Base-by-base conservation (phyloP, 1,139 yeast genomes). In the Yamadazyma pseudoaaseri region DNA sequence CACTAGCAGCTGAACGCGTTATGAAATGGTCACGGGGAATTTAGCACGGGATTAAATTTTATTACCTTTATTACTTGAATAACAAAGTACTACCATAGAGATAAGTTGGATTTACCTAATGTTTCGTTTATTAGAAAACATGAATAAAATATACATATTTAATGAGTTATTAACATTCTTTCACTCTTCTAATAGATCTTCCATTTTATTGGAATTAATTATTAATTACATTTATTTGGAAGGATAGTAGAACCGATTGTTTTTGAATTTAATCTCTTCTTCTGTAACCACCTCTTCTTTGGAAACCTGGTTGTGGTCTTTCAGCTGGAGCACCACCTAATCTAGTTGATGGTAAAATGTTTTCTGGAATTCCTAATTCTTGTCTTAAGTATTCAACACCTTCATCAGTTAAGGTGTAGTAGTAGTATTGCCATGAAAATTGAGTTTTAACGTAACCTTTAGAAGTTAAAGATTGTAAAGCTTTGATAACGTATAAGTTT, bases 361-460 rank as follows among this genome's bases (percentile, higher is more conserved):
- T 96, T 72, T 85, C 94, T 75, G 98, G 98, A 63, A 92, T 83
- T 83, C 90, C 90, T 73, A 92, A 85, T 86, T 90, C 95, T 68
- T 86, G 87, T 79, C 97, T 86, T 70, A 92, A 86, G 86, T 79
- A 92, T 68, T 89, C 96, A 54, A 94, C 94, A 82, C 99, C 99
- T 76, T 86, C 96, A 70, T 94, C 97, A 68, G 97, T 92, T 71
- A 94, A 86, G 80, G 98, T 89, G 95, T 94, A 94, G 96, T 92
- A 94, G 80, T 92, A 94, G 83, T 87, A 87, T 85, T 90, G 97
- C 99, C 99, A 92, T 63, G 98, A 92, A 85, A 92, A 92, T 77
- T 90, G 97, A 62, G 99, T 92, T 86, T 90, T 89, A 75, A 92
- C 97, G 82, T 65, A 92, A 71, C 99, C 99, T 78, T 84, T 89